phyloP scores from a whole-genome alignment of 768 basidiomycete genomes.

The Phaffia australis region DNA sequence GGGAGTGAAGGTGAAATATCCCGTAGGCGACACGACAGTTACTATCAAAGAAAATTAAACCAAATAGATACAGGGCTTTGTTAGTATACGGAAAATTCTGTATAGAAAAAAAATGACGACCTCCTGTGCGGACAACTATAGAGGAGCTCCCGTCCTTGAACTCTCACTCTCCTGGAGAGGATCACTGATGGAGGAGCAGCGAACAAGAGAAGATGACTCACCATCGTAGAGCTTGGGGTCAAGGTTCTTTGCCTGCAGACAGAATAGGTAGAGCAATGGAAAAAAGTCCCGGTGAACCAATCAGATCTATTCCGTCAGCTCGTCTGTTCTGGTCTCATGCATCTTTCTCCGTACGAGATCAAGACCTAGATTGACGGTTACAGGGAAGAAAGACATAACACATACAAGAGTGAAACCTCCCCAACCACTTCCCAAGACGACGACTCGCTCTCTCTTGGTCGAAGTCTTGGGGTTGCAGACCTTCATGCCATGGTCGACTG shows the following conservation, averaged over 20 bases:
- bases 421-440: slow-evolving; percentile 37
- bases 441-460: slow-evolving; percentile 31
- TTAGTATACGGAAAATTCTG: no score
- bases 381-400: slow-evolving; percentile 11
- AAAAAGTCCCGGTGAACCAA: neutral
- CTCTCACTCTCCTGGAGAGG: neutral
- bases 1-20: slow-evolving; percentile 30
- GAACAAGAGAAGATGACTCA: neutral
- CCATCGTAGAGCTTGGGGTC: no score
- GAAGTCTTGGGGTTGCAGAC: slow-evolving; percentile 22
- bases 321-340: no score
- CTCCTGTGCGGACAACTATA: no score
- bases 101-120: no score
- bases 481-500: neutral
- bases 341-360: neutral
- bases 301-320: no score
- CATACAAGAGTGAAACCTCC: slow-evolving; percentile 34
- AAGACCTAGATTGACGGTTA: neutral
- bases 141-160: no score
- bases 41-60: neutral
- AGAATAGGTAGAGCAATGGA: neutral
- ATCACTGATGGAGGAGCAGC: neutral
- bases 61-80: no score
- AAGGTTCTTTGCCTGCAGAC: no score
- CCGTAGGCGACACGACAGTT: slow-evolving; percentile 26